Evolutionary conservation across 2,329 filamentous ascomycete species (phyloP).

Genomic region (Cercospora beticola): DNA sequence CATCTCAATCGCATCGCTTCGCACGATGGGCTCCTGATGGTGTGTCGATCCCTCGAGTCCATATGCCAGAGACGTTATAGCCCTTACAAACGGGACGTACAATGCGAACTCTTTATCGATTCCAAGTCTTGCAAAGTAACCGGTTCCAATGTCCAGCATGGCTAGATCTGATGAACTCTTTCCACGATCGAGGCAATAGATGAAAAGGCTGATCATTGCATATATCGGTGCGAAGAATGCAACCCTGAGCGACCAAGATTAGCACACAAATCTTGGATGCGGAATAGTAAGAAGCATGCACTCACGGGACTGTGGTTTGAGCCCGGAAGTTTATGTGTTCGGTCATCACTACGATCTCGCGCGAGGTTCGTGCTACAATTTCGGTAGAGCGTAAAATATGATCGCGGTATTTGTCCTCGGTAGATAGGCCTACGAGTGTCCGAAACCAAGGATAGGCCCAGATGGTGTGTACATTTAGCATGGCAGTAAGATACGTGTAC

Average conservation of each 20-base stretch:
- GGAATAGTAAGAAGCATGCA: not conserved
- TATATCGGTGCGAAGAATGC: not conserved
- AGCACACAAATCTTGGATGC: not conserved
- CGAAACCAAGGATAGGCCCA: not conserved
- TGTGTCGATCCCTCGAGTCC: not conserved
- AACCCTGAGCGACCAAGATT: not conserved
- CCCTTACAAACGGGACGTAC: not conserved
- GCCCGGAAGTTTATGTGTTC: not conserved
- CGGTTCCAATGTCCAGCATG: not conserved
- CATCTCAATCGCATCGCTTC: not conserved
- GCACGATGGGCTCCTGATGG: not conserved
- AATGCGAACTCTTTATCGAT: not conserved
- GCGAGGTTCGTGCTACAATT: not conserved
- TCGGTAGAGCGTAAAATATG: not conserved
- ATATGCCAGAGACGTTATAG: not conserved
- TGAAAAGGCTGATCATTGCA: not conserved
- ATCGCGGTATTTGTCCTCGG: not conserved
- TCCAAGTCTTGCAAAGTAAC: not conserved
- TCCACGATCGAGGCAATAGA: not conserved
- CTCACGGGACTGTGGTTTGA: not conserved
- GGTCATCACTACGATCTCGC: not conserved
- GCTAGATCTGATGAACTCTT: not conserved
- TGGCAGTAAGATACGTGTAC: not conserved
- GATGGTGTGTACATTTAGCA: not conserved
- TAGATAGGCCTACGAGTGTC: not conserved